A percentile compares a stretch with the other conserved stretches of the same genome.
phyloP scores from a whole-genome alignment of 139 green algal genomes.

The Tetradesmus lagerheimii region DNA sequence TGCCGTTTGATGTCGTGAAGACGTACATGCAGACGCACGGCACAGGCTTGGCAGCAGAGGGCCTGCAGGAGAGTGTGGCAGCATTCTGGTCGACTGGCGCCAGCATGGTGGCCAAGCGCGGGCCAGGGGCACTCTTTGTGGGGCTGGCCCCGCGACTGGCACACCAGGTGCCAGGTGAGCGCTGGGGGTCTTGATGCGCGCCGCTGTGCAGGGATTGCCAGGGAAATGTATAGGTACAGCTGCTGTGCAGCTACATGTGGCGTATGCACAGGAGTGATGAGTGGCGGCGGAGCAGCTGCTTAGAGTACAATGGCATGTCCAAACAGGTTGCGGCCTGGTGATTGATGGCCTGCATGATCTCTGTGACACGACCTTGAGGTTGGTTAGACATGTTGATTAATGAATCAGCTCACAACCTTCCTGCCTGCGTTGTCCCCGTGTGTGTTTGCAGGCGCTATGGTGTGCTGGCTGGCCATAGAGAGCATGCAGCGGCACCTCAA shows the following conservation, averaged over 20 bases:
- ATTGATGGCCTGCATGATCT: too few species aligned
- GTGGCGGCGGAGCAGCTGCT: too few species aligned
- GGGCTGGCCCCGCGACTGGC: constrained; percentile 71
- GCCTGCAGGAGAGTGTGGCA: background rate
- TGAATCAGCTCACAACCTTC: too few species aligned
- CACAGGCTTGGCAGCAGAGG: background rate
- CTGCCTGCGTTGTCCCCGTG: background rate
- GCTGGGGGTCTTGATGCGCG: too few species aligned
- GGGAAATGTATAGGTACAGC: too few species aligned
- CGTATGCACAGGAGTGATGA: too few species aligned
- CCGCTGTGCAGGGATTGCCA: too few species aligned
- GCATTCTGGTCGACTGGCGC: constrained; percentile 50
- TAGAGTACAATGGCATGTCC: too few species aligned
- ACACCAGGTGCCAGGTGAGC: constrained; percentile 62
- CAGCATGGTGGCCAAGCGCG: constrained; percentile 53
- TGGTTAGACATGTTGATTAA: too few species aligned
- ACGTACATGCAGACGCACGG: constrained; percentile 71
- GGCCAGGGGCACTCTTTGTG: constrained; percentile 66
- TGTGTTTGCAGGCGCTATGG: constrained; percentile 33
- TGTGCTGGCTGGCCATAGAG: constrained; percentile 33
- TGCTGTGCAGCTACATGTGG: too few species aligned
- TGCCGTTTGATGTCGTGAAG: constrained; percentile 82
- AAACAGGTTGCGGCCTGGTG: too few species aligned
- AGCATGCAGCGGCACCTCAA: background rate
- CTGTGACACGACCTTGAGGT: too few species aligned